These are phyloP conservation scores for Cyberlindnera misumaiensis DNA, from an alignment of 805 yeast species.

Conservation along the genomic window DNA sequence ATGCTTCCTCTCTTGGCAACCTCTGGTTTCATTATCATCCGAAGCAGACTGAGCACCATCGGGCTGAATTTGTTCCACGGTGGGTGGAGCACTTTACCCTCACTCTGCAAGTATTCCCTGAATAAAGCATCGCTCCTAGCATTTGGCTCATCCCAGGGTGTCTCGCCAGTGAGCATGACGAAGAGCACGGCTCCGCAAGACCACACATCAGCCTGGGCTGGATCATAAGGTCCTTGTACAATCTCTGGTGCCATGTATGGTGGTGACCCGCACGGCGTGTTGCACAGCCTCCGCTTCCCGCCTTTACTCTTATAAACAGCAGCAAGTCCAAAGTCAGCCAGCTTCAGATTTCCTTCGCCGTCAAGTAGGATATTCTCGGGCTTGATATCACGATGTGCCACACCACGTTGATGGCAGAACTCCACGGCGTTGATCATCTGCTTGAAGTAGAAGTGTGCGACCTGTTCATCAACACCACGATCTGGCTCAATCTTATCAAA, in stretches of 20 bases:
- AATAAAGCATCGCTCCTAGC: conserved; percentile 44
- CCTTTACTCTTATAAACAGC: conserved; percentile 44
- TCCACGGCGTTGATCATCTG: conserved; percentile 58
- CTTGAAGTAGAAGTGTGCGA: conserved; percentile 62
- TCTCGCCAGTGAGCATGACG: conserved; percentile 57
- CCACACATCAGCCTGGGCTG: conserved; percentile 60
- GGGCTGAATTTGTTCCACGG: conserved; percentile 54
- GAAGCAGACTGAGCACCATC: conserved; percentile 41
- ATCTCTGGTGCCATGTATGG: conserved; percentile 81
- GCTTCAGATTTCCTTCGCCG: conserved; percentile 54
- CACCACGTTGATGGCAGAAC: conserved; percentile 55
- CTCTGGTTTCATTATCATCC: conserved; percentile 45
- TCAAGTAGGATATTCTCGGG: conserved; percentile 66
- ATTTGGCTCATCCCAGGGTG: conserved; percentile 65
- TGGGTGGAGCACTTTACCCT: conserved; percentile 38
- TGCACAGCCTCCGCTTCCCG: conserved; percentile 41
- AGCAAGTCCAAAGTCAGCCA: conserved; percentile 78
- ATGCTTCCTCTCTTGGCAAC: conserved; percentile 38
- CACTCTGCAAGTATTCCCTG: conserved; percentile 30
- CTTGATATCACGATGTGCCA: conserved; percentile 62
- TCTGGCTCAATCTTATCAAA: conserved; percentile 78
- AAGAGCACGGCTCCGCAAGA: conserved; percentile 60
- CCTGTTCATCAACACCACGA: conserved; percentile 56
- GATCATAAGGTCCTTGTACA: conserved; percentile 42
- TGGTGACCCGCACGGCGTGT: conserved; percentile 62